Conservation (phyloP, 2,329 filamentous ascomycete genomes). For the Pyrenophora teres region DNA sequence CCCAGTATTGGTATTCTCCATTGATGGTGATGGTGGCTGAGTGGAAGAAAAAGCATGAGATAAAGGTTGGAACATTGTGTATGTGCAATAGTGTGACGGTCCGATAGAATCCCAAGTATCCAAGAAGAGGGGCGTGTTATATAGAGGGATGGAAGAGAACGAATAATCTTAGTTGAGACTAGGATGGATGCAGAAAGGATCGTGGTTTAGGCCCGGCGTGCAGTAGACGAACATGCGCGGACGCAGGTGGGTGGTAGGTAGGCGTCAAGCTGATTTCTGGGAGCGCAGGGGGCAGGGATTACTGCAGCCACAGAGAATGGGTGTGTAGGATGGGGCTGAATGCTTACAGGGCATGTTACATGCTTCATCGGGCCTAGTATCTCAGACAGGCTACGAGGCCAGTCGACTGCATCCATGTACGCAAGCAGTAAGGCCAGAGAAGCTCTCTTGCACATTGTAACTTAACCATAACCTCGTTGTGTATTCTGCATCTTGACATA, state of each 20-base stretch:
- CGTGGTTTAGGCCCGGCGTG: slow-evolving; percentile 24
- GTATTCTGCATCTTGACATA: not conserved
- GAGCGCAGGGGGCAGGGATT: slow-evolving; percentile 32
- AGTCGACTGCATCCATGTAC: slow-evolving; percentile 25
- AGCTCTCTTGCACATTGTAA: slow-evolving; percentile 10
- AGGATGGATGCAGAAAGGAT: slow-evolving; percentile 27
- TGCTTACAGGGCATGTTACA: slow-evolving; percentile 37
- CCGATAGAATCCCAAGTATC: slow-evolving; percentile 17
- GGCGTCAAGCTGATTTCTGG: slow-evolving; percentile 41
- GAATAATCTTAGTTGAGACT: slow-evolving; percentile 22
- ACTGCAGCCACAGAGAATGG: slow-evolving; percentile 36
- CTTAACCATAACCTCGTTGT: not conserved
- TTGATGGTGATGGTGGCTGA: slow-evolving; percentile 30
- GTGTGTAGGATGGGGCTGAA: slow-evolving; percentile 42
- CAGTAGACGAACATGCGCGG: slow-evolving; percentile 30
- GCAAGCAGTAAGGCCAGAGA: slow-evolving; percentile 23
- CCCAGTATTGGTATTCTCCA: slow-evolving; percentile 29
- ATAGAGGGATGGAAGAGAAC: slow-evolving; percentile 31
- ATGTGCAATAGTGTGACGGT: slow-evolving; percentile 15
- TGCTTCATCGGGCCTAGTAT: slow-evolving; percentile 31
- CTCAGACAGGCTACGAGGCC: slow-evolving; percentile 26
- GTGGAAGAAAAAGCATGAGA: slow-evolving; percentile 32
- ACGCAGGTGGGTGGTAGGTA: slow-evolving; percentile 29
- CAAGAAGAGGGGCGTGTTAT: slow-evolving; percentile 34
- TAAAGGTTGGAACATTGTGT: slow-evolving; percentile 39